Conservation (phyloP, 768 basidiomycete species). For the Suillus spraguei region DNA sequence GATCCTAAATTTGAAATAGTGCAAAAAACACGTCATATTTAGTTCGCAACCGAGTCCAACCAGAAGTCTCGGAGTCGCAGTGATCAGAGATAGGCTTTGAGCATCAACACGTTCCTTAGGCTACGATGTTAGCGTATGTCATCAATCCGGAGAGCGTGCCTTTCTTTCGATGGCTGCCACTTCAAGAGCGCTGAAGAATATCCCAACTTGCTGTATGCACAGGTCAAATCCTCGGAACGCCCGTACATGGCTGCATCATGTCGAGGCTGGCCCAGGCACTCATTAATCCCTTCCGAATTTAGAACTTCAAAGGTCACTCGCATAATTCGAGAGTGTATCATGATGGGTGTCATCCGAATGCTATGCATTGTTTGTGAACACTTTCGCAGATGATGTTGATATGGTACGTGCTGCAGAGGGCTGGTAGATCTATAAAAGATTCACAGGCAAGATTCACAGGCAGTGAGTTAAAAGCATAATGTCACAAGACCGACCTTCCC, state of each 20-base stretch:
- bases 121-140: neutral
- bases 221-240: neutral
- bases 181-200: neutral
- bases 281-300: neutral
- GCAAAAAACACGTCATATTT: neutral
- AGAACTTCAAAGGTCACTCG: neutral
- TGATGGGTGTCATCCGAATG: neutral
- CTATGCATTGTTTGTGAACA: slow-evolving; percentile 1
- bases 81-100: neutral
- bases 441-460: too few species aligned
- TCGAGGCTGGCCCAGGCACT: neutral
- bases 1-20: neutral
- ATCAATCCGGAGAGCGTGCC: neutral
- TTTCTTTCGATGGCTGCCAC: neutral
- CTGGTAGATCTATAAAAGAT: slow-evolving; percentile 3
- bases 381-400: neutral
- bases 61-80: neutral
- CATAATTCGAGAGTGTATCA: neutral
- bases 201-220: neutral
- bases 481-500: slow-evolving; percentile 1
- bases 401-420: neutral
- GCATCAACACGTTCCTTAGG: neutral
- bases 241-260: neutral
- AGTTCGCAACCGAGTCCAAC: neutral
- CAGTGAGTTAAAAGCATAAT: neutral